Base-by-base conservation (phyloP, 352 stramenopile species). In the Globisporangium cystogenes region DNA sequence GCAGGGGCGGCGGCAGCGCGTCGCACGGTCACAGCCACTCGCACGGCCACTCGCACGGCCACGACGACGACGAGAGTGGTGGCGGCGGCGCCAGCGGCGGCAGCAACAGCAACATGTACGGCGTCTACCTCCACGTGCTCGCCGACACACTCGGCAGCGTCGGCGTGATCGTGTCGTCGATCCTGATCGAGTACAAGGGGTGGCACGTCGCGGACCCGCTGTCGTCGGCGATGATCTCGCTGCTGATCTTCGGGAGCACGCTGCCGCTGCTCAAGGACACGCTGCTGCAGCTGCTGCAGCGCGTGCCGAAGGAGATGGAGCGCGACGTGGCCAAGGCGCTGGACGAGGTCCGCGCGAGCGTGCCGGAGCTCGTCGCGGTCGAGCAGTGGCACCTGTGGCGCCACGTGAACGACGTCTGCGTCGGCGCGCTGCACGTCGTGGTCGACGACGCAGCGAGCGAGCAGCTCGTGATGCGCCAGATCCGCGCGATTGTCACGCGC, bases 41-140 rank as follows among this genome's bases (percentile, higher is more conserved):
- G 14, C 24, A 55, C 36, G 42, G 42, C 3, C 48, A 68, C 21
- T 31, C 14, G 14, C 24, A 55, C 36, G 42, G 42, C 3, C 48
- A 68, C n/a, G n/a, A n/a, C n/a, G n/a, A n/a, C 26, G 7, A 64
- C 33, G 53, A 55, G 51, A 21, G 43, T 14, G 37, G 41, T 3
- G 4, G 23, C 50, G 24, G 20, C 16, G 29, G 36, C 20, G 11
- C 20, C 31, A 26, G 14, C 11, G 27, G 42, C 21, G 55, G 59
- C 45, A 78, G 67, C 48, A 96, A 93, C 60, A 87, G 70, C 53
- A 97, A 97, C 67, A 93, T 97, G 74, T 87, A 96, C 57, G 88
- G 85, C 11, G 86, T 97, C 16, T 95, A 96, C 42, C 70, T 97
- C 26, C 88, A 97, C 53, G 83, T 97, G 23, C 59, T 96, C 44